Evolutionary conservation across 129 eudicot species (phyloP).

Genomic region (Centaurea solstitialis): DNA sequence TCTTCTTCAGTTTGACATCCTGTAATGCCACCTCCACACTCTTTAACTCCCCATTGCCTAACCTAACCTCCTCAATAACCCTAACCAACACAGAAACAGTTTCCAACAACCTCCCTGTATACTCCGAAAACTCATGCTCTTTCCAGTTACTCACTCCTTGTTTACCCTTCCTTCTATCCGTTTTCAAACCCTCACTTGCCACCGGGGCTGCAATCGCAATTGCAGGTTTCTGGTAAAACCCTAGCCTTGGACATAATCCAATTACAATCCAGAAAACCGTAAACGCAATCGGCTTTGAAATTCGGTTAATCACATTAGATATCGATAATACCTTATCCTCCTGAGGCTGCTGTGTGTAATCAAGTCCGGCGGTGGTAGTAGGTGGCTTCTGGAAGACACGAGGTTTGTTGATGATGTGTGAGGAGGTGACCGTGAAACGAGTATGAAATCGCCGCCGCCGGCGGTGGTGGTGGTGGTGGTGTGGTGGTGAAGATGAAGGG

Average conservation of each 20-base stretch:
- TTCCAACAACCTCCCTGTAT: constrained; percentile 49
- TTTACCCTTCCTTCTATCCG: constrained; percentile 19
- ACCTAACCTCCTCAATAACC: constrained; percentile 54
- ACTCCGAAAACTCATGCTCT: constrained; percentile 54
- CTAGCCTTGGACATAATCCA: constrained; percentile 52
- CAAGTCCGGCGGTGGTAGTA: constrained; percentile 1
- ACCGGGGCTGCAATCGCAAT: constrained; percentile 51
- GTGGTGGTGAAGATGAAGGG: constrained; percentile 19
- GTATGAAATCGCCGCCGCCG: constrained; percentile 21
- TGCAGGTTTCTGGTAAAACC: constrained; percentile 40
- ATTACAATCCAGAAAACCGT: constrained; percentile 47
- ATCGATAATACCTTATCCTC: constrained; percentile 21
- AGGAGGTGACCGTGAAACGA: constrained; percentile 25
- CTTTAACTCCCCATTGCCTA: constrained; percentile 30
- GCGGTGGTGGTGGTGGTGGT: constrained; percentile 17
- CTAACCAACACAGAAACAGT: constrained; percentile 41
- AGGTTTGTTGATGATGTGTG: constrained; percentile 6
- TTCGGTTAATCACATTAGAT: constrained; percentile 15
- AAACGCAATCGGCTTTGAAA: constrained; percentile 45
- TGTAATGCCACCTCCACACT: constrained; percentile 50
- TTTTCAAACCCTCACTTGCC: constrained; percentile 22
- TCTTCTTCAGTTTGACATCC: constrained; percentile 56
- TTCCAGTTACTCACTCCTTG: constrained; percentile 12
- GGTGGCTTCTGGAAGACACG: background rate
- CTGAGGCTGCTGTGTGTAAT: constrained; percentile 12